A percentile compares a stretch with the other conserved stretches of the same genome.
These are phyloP conservation scores for Ambrosiella beaveri DNA, from an alignment of 2,329 filamentous ascomycete species.

Conservation along the genomic window DNA sequence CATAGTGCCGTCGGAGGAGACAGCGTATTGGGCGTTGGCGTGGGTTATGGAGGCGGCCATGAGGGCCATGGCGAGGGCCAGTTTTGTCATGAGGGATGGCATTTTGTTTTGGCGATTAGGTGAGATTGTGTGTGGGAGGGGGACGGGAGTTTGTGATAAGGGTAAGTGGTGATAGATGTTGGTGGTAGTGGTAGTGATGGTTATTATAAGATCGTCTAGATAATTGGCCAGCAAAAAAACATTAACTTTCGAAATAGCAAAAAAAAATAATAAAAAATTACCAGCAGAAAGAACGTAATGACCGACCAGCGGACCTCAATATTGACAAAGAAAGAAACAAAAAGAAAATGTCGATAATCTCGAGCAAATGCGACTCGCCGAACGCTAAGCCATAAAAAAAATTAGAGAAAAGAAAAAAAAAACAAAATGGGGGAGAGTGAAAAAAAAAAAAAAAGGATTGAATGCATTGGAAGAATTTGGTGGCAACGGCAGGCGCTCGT, in stretches of 20 bases:
- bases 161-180: neutral
- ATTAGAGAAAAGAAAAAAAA: constrained; percentile 2
- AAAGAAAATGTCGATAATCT: constrained; percentile 5
- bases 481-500: neutral
- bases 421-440: constrained; percentile 3
- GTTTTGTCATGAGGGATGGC: constrained; percentile 2
- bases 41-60: constrained; percentile 11
- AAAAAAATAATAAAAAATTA: constrained; percentile 3
- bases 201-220: neutral
- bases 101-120: too few species aligned
- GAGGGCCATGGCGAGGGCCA: constrained; percentile 11
- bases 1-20: constrained; percentile 5
- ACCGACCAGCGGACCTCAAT: constrained; percentile 3
- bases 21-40: constrained; percentile 8
- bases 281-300: constrained; percentile 2
- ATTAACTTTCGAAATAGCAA: constrained; percentile 2
- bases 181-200: neutral
- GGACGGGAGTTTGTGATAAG: neutral
- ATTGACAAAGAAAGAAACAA: neutral
- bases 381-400: constrained; percentile 2
- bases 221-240: neutral
- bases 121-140: neutral
- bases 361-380: neutral
- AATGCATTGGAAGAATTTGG: neutral
- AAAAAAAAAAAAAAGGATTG: constrained; percentile 7